Evolutionary conservation across 2,329 filamentous ascomycete genomes (phyloP).

Genomic region (Fusarium sp.): DNA sequence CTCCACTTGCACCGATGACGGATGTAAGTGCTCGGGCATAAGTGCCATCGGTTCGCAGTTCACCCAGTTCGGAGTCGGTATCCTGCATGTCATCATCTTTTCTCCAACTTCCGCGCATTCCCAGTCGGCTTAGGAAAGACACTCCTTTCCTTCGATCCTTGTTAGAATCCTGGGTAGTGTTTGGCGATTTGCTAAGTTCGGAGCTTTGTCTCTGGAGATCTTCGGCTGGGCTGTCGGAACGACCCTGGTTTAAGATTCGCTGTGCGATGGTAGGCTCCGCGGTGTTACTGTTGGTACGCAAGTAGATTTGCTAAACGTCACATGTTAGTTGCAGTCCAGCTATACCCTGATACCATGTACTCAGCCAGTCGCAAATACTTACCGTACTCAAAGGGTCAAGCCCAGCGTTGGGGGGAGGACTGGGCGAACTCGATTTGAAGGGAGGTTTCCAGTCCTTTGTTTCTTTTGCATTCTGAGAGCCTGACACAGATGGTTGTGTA

Average conservation of each 20-base stretch:
- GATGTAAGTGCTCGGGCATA: slow-evolving; percentile 87
- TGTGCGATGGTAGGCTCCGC: slow-evolving; percentile 63
- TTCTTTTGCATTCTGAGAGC: slow-evolving; percentile 61
- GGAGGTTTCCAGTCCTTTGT: slow-evolving; percentile 50
- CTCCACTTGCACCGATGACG: slow-evolving; percentile 73
- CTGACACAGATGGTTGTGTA: slow-evolving; percentile 64
- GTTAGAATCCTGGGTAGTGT: slow-evolving; percentile 57
- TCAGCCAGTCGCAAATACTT: slow-evolving; percentile 23
- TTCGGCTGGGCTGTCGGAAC: slow-evolving; percentile 64
- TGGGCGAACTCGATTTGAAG: slow-evolving; percentile 45
- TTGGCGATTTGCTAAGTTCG: slow-evolving; percentile 56
- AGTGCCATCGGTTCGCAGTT: slow-evolving; percentile 79
- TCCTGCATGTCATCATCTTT: slow-evolving; percentile 71
- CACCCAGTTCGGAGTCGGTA: slow-evolving; percentile 78
- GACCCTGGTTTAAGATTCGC: slow-evolving; percentile 64
- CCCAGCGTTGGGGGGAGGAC: slow-evolving; percentile 46
- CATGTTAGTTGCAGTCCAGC: slow-evolving; percentile 15
- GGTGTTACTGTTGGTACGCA: slow-evolving; percentile 53
- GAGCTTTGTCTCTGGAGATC: slow-evolving; percentile 55
- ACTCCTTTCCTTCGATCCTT: slow-evolving; percentile 84
- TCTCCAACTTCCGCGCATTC: slow-evolving; percentile 80
- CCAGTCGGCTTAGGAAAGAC: slow-evolving; percentile 87
- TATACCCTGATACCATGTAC: not conserved
- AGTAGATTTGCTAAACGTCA: slow-evolving; percentile 54
- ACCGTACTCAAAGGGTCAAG: slow-evolving; percentile 57